phyloP scores from a whole-genome alignment of 1,284 basidiomycete genomes.

The Anthracocystis setariae region DNA sequence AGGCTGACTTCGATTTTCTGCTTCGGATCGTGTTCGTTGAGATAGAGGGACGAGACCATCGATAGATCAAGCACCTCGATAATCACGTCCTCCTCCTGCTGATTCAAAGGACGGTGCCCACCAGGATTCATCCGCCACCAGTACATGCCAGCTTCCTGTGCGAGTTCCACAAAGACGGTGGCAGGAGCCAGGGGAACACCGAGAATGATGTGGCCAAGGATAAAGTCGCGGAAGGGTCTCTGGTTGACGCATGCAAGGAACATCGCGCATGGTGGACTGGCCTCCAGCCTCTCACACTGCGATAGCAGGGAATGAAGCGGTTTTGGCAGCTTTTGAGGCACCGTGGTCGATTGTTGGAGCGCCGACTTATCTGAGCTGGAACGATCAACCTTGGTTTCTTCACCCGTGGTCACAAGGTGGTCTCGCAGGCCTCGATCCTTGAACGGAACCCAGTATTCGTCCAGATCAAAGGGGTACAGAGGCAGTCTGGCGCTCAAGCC shows the following conservation, averaged over 20 bases:
- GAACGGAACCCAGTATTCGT: constrained; percentile 44
- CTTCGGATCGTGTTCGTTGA: constrained; percentile 25
- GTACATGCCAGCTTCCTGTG: constrained; percentile 44
- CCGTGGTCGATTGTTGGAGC: background rate
- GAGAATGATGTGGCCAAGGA: constrained; percentile 47
- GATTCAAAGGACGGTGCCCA: background rate
- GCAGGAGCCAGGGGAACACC: constrained; percentile 40
- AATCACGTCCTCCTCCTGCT: constrained; percentile 28
- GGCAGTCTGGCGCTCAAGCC: constrained; percentile 27
- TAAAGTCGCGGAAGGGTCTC: constrained; percentile 40
- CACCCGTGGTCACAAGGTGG: constrained; percentile 11
- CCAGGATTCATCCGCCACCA: constrained; percentile 31
- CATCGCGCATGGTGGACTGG: constrained; percentile 19
- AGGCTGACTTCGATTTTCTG: constrained; percentile 40
- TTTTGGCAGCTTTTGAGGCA: constrained; percentile 6
- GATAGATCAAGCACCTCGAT: constrained; percentile 43
- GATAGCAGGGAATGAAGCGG: constrained; percentile 24
- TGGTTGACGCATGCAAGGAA: constrained; percentile 32
- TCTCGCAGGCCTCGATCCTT: constrained; percentile 50
- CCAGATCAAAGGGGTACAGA: constrained; percentile 47
- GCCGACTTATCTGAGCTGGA: background rate
- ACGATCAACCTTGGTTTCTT: background rate
- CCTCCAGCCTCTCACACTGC: constrained; percentile 28
- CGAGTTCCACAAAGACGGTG: constrained; percentile 49
- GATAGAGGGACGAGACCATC: constrained; percentile 46